A percentile compares a stretch with the other conserved stretches of the same genome.
These are phyloP conservation scores for Candida oleophila DNA, from an alignment of 805 yeast species.

Conservation along the genomic window DNA sequence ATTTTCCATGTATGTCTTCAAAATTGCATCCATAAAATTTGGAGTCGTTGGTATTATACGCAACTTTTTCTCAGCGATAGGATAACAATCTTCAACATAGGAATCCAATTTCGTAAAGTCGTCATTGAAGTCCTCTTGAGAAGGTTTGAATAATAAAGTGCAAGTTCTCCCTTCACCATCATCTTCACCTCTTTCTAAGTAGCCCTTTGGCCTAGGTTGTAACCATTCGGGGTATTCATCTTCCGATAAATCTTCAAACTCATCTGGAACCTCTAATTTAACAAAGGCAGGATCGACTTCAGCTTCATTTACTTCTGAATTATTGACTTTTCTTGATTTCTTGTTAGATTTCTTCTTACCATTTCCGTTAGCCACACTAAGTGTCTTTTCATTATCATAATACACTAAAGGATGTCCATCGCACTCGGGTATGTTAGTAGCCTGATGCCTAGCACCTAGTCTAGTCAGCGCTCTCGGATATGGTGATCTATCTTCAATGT, in stretches of 20 bases:
- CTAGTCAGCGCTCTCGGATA: conserved; percentile 80
- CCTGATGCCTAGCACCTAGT: conserved; percentile 73
- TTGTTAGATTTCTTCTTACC: conserved; percentile 10
- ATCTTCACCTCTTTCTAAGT: conserved; percentile 80
- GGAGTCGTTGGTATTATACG: conserved; percentile 64
- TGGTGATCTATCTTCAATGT: conserved; percentile 67
- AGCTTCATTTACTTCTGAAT: background rate
- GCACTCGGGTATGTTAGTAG: conserved; percentile 64
- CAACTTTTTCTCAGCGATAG: conserved; percentile 52
- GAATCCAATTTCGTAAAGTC: conserved; percentile 42
- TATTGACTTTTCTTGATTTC: conserved; percentile 17
- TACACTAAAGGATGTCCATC: conserved; percentile 62
- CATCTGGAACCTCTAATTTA: conserved; percentile 46
- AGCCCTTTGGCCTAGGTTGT: conserved; percentile 76
- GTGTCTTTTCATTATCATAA: conserved; percentile 40
- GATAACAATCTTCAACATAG: conserved; percentile 55
- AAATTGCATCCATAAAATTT: conserved; percentile 76
- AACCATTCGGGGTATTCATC: conserved; percentile 70
- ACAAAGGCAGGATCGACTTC: conserved; percentile 15
- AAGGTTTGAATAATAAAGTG: conserved; percentile 65
- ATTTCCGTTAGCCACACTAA: background rate
- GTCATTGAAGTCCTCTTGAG: conserved; percentile 25
- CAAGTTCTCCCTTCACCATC: conserved; percentile 51
- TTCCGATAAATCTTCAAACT: conserved; percentile 38
- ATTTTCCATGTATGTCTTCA: conserved; percentile 52